Conservation (phyloP, 2,329 filamentous ascomycete species). For the Stachybotrys chartarum region DNA sequence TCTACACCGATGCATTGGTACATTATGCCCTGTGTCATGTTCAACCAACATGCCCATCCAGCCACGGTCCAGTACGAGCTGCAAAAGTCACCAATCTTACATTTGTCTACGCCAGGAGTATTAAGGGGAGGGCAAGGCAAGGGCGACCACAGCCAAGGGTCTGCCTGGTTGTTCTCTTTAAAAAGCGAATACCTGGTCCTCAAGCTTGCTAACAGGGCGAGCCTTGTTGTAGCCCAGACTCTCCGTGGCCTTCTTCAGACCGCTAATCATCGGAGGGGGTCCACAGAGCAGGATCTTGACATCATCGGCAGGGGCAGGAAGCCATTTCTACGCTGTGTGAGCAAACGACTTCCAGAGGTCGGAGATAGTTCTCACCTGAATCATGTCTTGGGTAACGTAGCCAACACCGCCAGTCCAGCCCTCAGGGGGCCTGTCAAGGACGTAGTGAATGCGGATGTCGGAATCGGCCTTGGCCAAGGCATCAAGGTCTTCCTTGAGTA, state of each 20-base stretch:
- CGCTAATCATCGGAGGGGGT: conserved; percentile 92
- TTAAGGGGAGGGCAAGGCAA: background rate
- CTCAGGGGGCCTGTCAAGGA: conserved; percentile 91
- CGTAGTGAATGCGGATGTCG: conserved; percentile 84
- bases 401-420: conserved; percentile 89
- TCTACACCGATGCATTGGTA: no score
- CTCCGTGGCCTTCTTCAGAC: conserved; percentile 94
- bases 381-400: conserved; percentile 94
- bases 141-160: no score
- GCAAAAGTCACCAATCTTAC: background rate
- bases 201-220: conserved; percentile 90
- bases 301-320: conserved; percentile 76
- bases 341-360: background rate
- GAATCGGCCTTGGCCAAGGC: conserved; percentile 67
- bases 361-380: conserved; percentile 54
- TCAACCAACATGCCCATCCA: no score
- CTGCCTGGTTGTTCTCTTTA: conserved; percentile 12
- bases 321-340: conserved; percentile 52
- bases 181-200: conserved; percentile 97
- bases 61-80: background rate
- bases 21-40: no score
- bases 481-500: conserved; percentile 89
- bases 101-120: background rate
- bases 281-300: conserved; percentile 94
- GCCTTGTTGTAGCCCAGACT: conserved; percentile 87